Base-by-base conservation (phyloP, 495 filamentous ascomycete genomes). In the Aspergillus ellipticus region DNA sequence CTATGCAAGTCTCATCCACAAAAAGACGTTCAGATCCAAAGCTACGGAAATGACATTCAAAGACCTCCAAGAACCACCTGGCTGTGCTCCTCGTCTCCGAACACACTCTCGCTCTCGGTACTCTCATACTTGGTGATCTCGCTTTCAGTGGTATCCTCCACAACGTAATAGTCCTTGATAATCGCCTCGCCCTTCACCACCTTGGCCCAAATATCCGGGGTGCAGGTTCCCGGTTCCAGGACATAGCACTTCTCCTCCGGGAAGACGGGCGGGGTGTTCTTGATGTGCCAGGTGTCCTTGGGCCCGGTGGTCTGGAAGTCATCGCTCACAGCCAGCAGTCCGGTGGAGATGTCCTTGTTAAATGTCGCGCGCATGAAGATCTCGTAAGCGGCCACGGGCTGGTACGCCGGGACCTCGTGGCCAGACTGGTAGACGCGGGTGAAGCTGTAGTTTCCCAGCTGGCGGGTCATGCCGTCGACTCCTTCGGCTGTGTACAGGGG, bases 371-470 rank as follows among this genome's bases (percentile, higher is more conserved):
- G 55, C n/a, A 33, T 35, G 41, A 57, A 57, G 41, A 57, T 51
- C 24, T 51, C 41, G 13, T 43, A 51, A 15, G 49, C 41, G 0
- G 55, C 49, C 37, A 51, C 63, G 4, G 75, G 75, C 51, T 78
- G 75, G 58, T 77, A 78, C 7, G 72, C 65, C 7, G 77, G 75
- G 20, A 81, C 71, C 47, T 77, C 70, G 55, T 79, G 78, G 9
- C 78, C 79, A 11, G 78, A 71, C 49, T 79, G 58, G 52, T 74
- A 82, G 29, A 81, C 72, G n/a, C 79, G 73, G 5, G 75, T 69
- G 60, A 82, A 82, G 17, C 68, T 73, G 41, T 79, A 72, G 58
- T 78, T 74, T 49, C 74, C 74, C 60, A 74, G 74, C 59, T 82
- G 78, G 13, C 76, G 73, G 15, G 78, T 75, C 31, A 67, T 63